Evolutionary conservation across 2,329 filamentous ascomycete species (phyloP), one percentile per base, ranked within the genome.

Genomic region (Rachicladosporium sp.): DNA sequence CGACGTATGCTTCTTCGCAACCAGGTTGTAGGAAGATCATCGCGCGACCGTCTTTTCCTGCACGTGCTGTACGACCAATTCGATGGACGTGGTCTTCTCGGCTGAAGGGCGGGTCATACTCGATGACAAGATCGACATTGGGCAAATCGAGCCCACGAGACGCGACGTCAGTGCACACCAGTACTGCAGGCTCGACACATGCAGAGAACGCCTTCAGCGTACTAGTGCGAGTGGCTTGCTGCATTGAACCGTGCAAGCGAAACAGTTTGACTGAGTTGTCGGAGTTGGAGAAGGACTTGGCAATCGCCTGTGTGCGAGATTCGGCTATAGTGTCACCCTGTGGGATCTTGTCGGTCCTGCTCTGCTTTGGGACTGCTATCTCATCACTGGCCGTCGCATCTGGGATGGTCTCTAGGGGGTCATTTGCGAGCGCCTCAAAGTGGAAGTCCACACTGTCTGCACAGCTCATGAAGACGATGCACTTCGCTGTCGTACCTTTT

Each of bases 381-480:
- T 41, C 38, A 23, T 54, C 39, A n/a, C 41, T 27, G 23, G 59
- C 63, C 6, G 66, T 77, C 10, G 49, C 37, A 13, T 45, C 46
- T 11, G 43, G 29, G 27, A 56, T 47, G 36, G 23, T 27, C 23
- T 27, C 23, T 7, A 27, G 23, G 23, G 23, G 23, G 8, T 62
- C 60, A 11, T 62, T 64, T 5, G 70, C 80, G 42, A 98, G 74
- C 3, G 94, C 66, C 44, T 93, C 82, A 58, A 87, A 96, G 59
- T 96, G 89, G 53, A 95, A 98, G 58, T 98, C 87, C 43, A 96
- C 91, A 1, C 86, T 91, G 59, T 98, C 91, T 12, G 91, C 88
- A 54, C 91, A 98, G 8, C 89, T 94, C 36, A 98, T 83, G 64
- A 98, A 98, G 29, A 98, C 72, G 44, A 98, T 95, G 13, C 82